Conservation (phyloP, 2,329 filamentous ascomycete species). For the Penicillium hesseltinei region DNA sequence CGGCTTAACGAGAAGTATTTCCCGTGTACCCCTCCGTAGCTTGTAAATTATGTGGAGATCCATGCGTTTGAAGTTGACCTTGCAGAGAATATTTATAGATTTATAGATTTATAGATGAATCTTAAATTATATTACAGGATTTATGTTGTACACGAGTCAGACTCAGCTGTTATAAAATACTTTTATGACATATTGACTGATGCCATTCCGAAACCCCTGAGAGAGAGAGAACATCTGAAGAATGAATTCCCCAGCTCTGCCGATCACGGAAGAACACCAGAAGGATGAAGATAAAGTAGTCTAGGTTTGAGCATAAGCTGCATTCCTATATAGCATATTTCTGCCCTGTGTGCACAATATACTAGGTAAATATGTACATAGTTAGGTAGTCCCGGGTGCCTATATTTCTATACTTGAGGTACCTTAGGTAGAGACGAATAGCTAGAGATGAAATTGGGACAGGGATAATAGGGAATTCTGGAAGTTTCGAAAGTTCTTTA, state of each 20-base stretch:
- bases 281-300: background rate
- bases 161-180: background rate
- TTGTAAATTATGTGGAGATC: conserved; percentile 9
- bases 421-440: background rate
- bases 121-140: conserved; percentile 1
- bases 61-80: conserved; percentile 1
- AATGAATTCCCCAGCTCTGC: conserved; percentile 3
- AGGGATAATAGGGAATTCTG: background rate
- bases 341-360: background rate
- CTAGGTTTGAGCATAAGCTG: background rate
- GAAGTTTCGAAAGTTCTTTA: conserved; percentile 7
- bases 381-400: background rate
- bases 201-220: conserved; percentile 7
- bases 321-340: background rate
- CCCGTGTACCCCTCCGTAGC: background rate
- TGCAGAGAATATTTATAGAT: conserved; percentile 13
- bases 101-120: conserved; percentile 8
- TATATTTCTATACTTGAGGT: background rate
- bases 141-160: background rate
- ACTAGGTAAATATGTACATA: background rate
- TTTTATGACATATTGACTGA: background rate
- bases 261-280: conserved; percentile 6
- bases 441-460: background rate
- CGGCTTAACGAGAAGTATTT: background rate
- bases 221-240: background rate